These are phyloP conservation scores for Botrytis elliptica DNA, from an alignment of 2,329 filamentous ascomycete genomes.

Conservation along the genomic window DNA sequence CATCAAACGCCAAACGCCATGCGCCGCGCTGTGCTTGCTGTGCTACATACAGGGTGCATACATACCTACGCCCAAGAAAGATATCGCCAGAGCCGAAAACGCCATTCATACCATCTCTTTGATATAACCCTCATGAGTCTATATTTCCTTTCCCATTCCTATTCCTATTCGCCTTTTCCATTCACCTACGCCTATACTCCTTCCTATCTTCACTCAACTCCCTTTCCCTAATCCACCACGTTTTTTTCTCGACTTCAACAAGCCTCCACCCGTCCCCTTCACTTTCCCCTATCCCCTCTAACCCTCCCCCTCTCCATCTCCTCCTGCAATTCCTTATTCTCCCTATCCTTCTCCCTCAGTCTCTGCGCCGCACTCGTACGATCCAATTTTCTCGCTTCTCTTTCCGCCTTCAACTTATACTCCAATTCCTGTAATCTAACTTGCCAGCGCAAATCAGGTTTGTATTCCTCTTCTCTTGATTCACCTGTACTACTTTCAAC, in stretches of 20 bases:
- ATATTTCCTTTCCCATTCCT: background rate
- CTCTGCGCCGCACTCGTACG: constrained; percentile 78
- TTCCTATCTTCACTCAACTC: background rate
- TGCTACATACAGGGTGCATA: background rate
- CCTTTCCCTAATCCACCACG: background rate
- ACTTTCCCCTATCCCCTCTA: background rate
- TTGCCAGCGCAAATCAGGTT: constrained; percentile 71
- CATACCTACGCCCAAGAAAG: background rate
- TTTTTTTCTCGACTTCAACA: background rate
- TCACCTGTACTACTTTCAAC: constrained; percentile 19
- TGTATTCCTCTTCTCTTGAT: constrained; percentile 44
- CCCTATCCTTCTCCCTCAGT: constrained; percentile 70
- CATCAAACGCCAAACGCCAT: background rate
- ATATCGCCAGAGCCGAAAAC: background rate
- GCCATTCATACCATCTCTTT: background rate
- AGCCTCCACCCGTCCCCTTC: background rate
- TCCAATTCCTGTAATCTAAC: constrained; percentile 85
- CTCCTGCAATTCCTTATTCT: constrained; percentile 68
- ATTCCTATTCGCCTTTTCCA: constrained; percentile 4
- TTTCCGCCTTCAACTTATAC: constrained; percentile 81
- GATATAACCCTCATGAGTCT: background rate
- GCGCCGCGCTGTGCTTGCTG: background rate
- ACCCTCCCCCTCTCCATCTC: constrained; percentile 50
- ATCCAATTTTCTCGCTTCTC: constrained; percentile 82
- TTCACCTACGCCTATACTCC: background rate